Evolutionary conservation across 768 basidiomycete species (phyloP), one percentile per base, ranked within the genome.

Genomic region (Pleurotus sapidus): DNA sequence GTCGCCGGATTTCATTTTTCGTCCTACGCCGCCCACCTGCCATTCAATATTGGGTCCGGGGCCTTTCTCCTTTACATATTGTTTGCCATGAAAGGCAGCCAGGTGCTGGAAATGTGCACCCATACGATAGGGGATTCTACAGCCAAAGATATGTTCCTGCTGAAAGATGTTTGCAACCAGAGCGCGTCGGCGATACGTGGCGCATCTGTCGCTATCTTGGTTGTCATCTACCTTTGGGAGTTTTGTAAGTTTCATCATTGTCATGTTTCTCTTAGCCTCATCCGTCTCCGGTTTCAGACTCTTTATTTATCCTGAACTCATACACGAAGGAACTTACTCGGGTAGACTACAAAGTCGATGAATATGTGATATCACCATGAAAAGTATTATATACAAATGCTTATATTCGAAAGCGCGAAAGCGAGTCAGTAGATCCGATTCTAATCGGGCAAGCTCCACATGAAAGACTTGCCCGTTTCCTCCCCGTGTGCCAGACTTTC

Each of bases 401-500:
- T n/a, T 17, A 30, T 46, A 56, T 17, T 53, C 17, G 51, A 53
- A 53, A 53, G 39, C 51, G 25, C 20, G 51, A 53, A 24, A 43
- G 12, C 17, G 11, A 14, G 23, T 15, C 12, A 8, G 46, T 45
- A 56, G 25, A 15, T 9, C 23, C n/a, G 48, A 27, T 18, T 53
- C 69, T 64, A 81, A 49, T 86, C 84, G 3, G 84, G 84, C 15
- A 86, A 68, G 54, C 70, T 77, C 84, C 85, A 87, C 12, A 76
- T 64, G 63, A 73, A 87, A 15, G 81, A 73, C 65, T 81, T 82
- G 1, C 87, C 87, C 4, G 78, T 79, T 49, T 81, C 79, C 63
- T 88, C 86, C n/a, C 85, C 87, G 61, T 84, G 83, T 64, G 78
- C 86, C 20, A 88, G 67, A 17, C 70, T 75, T 62, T 88, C 87